These are phyloP conservation scores for Sugiyamaella novakii DNA, from an alignment of 1,139 yeast species.

Conservation along the genomic window DNA sequence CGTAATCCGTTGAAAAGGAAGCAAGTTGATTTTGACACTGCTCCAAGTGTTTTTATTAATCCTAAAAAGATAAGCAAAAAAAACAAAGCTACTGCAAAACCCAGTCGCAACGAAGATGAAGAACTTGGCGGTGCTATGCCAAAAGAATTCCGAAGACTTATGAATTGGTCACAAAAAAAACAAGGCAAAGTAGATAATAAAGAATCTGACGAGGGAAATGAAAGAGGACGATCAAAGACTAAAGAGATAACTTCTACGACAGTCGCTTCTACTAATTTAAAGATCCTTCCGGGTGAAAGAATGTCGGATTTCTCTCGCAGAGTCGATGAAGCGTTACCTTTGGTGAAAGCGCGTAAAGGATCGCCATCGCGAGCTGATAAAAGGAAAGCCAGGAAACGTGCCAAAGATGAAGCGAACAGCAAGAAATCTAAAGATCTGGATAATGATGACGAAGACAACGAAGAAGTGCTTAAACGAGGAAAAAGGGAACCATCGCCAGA, in stretches of 20 bases:
- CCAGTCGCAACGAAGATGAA: conserved; percentile 17
- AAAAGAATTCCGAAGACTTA: conserved; percentile 36
- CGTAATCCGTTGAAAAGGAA: conserved; percentile 36
- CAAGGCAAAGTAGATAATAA: conserved; percentile 22
- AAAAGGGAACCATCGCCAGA: conserved; percentile 44
- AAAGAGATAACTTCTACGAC: conserved; percentile 3
- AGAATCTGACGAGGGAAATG: conserved; percentile 14
- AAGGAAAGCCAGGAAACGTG: conserved; percentile 33
- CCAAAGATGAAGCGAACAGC: conserved; percentile 23
- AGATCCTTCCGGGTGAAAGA: conserved; percentile 41
- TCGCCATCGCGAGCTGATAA: conserved; percentile 35
- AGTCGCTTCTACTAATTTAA: conserved; percentile 20
- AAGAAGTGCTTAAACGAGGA: conserved; percentile 29
- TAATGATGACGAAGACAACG: conserved; percentile 34
- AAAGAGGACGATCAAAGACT: conserved; percentile 9
- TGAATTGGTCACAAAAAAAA: conserved; percentile 32
- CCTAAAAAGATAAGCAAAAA: conserved; percentile 23
- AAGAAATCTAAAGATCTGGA: conserved; percentile 28
- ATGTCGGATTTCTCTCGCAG: conserved; percentile 43
- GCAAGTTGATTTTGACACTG: conserved; percentile 33
- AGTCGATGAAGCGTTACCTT: conserved; percentile 46
- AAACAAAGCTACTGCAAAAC: conserved; percentile 16
- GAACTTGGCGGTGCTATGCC: conserved; percentile 40
- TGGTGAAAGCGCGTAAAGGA: conserved; percentile 38
- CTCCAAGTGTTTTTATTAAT: conserved; percentile 30